Base-by-base conservation (phyloP, 306 rosid genomes). In the Macrotyloma uniflorum region DNA sequence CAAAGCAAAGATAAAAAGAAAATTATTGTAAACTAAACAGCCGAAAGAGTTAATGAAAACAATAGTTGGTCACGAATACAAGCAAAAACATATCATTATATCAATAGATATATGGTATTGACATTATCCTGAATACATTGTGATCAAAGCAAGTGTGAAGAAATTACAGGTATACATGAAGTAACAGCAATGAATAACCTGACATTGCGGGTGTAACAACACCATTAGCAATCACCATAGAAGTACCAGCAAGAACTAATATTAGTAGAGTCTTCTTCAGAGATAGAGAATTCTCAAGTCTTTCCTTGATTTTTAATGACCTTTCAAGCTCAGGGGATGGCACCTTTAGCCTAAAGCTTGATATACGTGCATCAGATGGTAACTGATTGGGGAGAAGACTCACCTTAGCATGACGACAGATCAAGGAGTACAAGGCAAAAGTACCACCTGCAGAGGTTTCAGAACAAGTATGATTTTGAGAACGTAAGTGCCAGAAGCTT, bases 321-420 rank as follows among this genome's bases (percentile, higher is more conserved):
- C 99, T 91, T 85, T 96, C 99, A 70, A 96, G 96, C 83, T 96
- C 99, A 83, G 98, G 88, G 11, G 99, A 96, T 77, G 99, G 98
- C 63, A 96, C 97, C 90, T 96, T 93, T 24, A 96, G 89, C 89
- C 99, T 88, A 86, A 96, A 96, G 89, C 99, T 90, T 45, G 99
- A 96, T 84, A 96, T 96, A 26, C 93, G 97, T 67, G 98, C 85
- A 86, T 96, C 99, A 0, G 99, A 96, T 59, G 96, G 93, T 77
- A 93, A 88, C 86, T 96, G 99, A 85, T 96, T 96, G 11, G 99
- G 99, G 75, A 96, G 92, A 81, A 93, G 98, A 86, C 99, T 93
- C 86, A 87, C 99, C 90, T 96, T 96, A 78, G 99, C 98, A 82
- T 96, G 97, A 58, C 99, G 97, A 83, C 99, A 96, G 69, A 96